Percentiles rank a stretch among this genome's conserved stretches.
Evolutionary conservation across 805 yeast genomes (phyloP).

Genomic region (Brettanomyces sp.): DNA sequence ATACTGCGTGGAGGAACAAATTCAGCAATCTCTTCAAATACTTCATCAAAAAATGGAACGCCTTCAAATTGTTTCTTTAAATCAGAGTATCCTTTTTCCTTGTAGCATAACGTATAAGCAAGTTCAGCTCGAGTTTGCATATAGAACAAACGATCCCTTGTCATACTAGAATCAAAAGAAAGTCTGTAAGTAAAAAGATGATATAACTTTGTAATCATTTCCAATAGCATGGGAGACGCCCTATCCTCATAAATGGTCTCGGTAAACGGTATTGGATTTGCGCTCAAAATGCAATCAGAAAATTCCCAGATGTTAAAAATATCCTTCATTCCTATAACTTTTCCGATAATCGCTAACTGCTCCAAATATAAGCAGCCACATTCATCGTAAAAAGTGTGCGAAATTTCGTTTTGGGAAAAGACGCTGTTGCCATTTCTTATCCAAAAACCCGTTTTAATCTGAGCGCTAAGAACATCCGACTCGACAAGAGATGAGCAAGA

Average conservation of each 20-base stretch:
- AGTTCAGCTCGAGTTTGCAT: constrained; percentile 29
- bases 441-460: constrained; percentile 61
- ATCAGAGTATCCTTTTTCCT: constrained; percentile 46
- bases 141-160: constrained; percentile 9
- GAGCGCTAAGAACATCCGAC: constrained; percentile 51
- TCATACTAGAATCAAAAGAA: constrained; percentile 16
- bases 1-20: constrained; percentile 60
- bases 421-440: constrained; percentile 54
- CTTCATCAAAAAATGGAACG: constrained; percentile 36
- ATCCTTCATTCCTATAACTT: constrained; percentile 26
- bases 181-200: constrained; percentile 28
- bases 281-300: constrained; percentile 13
- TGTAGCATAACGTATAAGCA: constrained; percentile 40
- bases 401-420: constrained; percentile 13
- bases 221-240: constrained; percentile 33
- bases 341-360: constrained; percentile 33
- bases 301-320: constrained; percentile 52
- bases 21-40: constrained; percentile 48
- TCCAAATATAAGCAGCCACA: constrained; percentile 37
- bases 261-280: constrained; percentile 9
- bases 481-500: constrained; percentile 31
- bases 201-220: constrained; percentile 35
- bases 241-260: constrained; percentile 40
- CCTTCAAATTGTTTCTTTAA: constrained; percentile 24
- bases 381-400: constrained; percentile 12